phyloP scores from a whole-genome alignment of 805 yeast genomes.

The Candida ovalis region DNA sequence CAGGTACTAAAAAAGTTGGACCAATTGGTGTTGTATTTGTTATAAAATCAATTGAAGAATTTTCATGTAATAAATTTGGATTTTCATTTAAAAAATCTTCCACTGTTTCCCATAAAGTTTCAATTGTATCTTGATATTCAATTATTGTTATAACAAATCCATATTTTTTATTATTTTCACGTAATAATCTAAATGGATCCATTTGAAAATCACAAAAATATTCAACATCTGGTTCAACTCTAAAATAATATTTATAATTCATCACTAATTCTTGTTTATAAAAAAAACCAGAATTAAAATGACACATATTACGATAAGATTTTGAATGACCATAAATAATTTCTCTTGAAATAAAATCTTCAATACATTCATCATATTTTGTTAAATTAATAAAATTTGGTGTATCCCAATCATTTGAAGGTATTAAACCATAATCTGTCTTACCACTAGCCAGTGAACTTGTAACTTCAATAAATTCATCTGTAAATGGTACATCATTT shows the following conservation, averaged over 20 bases:
- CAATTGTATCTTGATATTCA: conserved; percentile 82
- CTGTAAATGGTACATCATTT: conserved; percentile 67
- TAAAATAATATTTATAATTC: conserved; percentile 85
- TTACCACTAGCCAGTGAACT: conserved; percentile 61
- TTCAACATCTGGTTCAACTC: conserved; percentile 92
- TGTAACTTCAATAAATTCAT: conserved; percentile 59
- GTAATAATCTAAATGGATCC: conserved; percentile 83
- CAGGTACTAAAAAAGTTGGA: conserved; percentile 35
- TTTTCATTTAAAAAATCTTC: conserved; percentile 55
- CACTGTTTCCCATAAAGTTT: conserved; percentile 76
- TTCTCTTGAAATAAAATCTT: conserved; percentile 39
- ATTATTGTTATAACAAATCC: conserved; percentile 82
- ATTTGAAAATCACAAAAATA: conserved; percentile 83
- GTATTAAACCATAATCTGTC: conserved; percentile 64
- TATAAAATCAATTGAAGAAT: conserved; percentile 56
- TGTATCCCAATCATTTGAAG: conserved; percentile 69
- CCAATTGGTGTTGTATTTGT: conserved; percentile 51
- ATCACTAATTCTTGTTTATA: conserved; percentile 69
- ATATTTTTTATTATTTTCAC: conserved; percentile 72
- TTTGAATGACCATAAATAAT: conserved; percentile 63
- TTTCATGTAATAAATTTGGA: conserved; percentile 60
- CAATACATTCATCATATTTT: conserved; percentile 43
- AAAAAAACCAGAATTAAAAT: conserved; percentile 89
- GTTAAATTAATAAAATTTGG: conserved; percentile 69
- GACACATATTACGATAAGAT: conserved; percentile 90